Evolutionary conservation across 106 monocot genomes (phyloP), one percentile per base, ranked within the genome.

Genomic region (Phalaenopsis equestris): DNA sequence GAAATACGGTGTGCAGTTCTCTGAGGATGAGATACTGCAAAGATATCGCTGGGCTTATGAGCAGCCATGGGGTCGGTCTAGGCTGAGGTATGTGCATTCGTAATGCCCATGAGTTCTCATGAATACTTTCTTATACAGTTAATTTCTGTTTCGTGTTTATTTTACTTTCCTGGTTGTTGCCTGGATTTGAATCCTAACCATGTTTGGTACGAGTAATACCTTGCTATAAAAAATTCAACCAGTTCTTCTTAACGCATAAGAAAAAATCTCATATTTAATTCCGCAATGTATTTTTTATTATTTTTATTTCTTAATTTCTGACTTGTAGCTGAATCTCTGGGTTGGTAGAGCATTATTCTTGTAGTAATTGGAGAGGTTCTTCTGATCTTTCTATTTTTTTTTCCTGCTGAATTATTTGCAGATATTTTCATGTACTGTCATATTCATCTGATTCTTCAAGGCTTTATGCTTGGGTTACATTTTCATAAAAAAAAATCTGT

Each of bases 31-130:
- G 88, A 99, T 99, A 23, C 82, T 99, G 85, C 36, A 81, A 61
- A 83, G 99, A 47, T 99, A 99, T 75, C 83, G 99, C 8, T 86
- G 95, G 95, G 95, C 95, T 8, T 99, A 99, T 76, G 91, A 83
- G 73, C 95, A 95, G 80, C 95, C 99, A 16, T 99, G 99, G 99
- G 95, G 91, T 4, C 85, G 84, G 80, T 99, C 99, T 23, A 79
- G 93, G 39, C 83, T 99, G 45, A 99, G 99, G 99, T 95, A 6
- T 73, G 77, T 67, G 67, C 42, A 16, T 23, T 15, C 4, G 0
- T 36, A 16, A 57, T 37, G 77, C 15, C 43, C 6, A 45, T 45
- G 5, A 45, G 6, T 45, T 6, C 43, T 45, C 43, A 45, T 45
- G 43, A 43, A 45, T 45, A 45, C 43, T 45, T 45, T 45, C 43